Evolutionary conservation across 495 filamentous ascomycete species (phyloP).

Genomic region (Entonaema liquescens): DNA sequence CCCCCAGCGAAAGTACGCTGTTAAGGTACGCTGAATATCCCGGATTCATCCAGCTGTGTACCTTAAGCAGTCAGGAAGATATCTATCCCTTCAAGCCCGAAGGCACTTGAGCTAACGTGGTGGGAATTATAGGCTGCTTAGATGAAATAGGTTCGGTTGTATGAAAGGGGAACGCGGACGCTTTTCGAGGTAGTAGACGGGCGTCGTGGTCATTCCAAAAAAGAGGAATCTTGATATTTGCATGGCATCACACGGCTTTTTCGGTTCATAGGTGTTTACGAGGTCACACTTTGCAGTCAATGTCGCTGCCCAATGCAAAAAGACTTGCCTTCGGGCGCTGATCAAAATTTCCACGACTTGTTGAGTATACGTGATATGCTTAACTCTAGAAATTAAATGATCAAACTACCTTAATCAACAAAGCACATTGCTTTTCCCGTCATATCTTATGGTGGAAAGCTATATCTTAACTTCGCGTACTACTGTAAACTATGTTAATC

Average conservation of each 20-base stretch:
- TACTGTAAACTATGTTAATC: too few species aligned
- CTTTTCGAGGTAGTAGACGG: conserved; percentile 36
- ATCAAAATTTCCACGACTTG: conserved; percentile 6
- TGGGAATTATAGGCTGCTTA: conserved; percentile 39
- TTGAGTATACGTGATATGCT: conserved; percentile 6
- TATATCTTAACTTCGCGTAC: too few species aligned
- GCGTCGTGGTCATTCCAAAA: conserved; percentile 49
- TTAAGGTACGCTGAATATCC: conserved; percentile 74
- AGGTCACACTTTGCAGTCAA: conserved; percentile 49
- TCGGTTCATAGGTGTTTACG: conserved; percentile 52
- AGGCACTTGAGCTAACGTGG: conserved; percentile 14
- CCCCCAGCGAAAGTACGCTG: conserved; percentile 96
- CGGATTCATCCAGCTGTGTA: not conserved
- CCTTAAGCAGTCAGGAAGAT: not conserved
- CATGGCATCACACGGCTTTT: conserved; percentile 52
- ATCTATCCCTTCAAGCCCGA: not conserved
- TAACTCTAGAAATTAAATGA: not conserved
- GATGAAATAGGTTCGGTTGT: conserved; percentile 28
- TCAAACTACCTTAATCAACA: not conserved
- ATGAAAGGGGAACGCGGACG: conserved; percentile 34
- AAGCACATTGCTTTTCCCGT: too few species aligned
- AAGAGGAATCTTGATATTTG: conserved; percentile 49
- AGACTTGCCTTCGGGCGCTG: conserved; percentile 45
- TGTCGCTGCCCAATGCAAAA: conserved; percentile 49
- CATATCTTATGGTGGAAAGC: too few species aligned